A percentile compares a stretch with the other conserved stretches of the same genome.
Evolutionary conservation across 2,329 filamentous ascomycete species (phyloP).

Genomic region (Alternaria metachromatica): DNA sequence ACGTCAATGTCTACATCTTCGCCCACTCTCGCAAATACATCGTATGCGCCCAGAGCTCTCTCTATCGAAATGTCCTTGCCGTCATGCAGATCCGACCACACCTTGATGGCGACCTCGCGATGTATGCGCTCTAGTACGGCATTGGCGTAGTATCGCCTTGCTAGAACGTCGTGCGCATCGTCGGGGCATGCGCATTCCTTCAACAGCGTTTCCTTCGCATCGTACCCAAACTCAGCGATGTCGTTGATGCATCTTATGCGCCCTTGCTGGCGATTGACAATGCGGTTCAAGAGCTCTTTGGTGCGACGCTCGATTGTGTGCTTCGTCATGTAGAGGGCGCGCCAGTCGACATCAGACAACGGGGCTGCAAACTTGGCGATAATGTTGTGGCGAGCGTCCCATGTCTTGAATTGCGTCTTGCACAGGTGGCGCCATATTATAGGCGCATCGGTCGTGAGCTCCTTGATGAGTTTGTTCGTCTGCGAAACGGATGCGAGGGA

Average conservation of each 20-base stretch:
- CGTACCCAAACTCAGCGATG: slow-evolving; percentile 78
- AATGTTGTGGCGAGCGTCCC: slow-evolving; percentile 62
- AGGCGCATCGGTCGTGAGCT: slow-evolving; percentile 71
- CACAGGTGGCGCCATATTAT: slow-evolving; percentile 85
- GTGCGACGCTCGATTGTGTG: slow-evolving; percentile 44
- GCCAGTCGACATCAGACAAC: slow-evolving; percentile 74
- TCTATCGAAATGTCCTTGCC: slow-evolving; percentile 69
- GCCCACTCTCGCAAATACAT: slow-evolving; percentile 84
- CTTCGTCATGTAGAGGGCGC: slow-evolving; percentile 54
- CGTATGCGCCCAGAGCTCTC: slow-evolving; percentile 79
- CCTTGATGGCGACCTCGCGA: slow-evolving; percentile 75
- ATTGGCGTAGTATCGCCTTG: slow-evolving; percentile 77
- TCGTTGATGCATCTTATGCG: slow-evolving; percentile 73
- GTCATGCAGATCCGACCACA: slow-evolving; percentile 69
- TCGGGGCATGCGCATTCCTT: slow-evolving; percentile 67
- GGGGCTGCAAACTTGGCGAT: slow-evolving; percentile 48
- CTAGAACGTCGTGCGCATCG: slow-evolving; percentile 74
- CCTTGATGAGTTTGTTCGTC: slow-evolving; percentile 69
- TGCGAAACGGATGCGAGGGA: slow-evolving; percentile 62
- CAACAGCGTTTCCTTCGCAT: slow-evolving; percentile 85
- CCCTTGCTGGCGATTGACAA: slow-evolving; percentile 73
- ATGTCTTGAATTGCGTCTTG: slow-evolving; percentile 71
- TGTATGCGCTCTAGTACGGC: slow-evolving; percentile 80
- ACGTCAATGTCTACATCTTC: slow-evolving; percentile 76
- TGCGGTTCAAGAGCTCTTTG: slow-evolving; percentile 62